A percentile compares a stretch with the other conserved stretches of the same genome.
Evolutionary conservation across 2,329 filamentous ascomycete species (phyloP).

Genomic region (Pseudogymnoascus sp.): DNA sequence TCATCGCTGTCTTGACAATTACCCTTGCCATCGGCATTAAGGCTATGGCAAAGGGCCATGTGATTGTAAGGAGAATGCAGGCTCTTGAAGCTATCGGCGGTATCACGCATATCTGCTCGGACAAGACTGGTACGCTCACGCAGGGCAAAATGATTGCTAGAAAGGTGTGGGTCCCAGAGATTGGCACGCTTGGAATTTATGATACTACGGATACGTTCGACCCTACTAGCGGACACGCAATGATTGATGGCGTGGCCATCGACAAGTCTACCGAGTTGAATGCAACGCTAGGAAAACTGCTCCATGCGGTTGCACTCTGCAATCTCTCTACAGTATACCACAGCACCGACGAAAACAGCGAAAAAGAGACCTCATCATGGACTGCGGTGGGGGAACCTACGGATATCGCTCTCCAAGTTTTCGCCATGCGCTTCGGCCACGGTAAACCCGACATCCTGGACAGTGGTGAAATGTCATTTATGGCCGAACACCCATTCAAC

Average conservation of each 20-base stretch:
- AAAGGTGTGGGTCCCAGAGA: constrained; percentile 53
- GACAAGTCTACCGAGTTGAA: constrained; percentile 30
- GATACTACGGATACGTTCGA: constrained; percentile 53
- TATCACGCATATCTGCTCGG: constrained; percentile 64
- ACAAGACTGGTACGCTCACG: constrained; percentile 63
- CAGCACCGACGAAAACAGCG: constrained; percentile 16
- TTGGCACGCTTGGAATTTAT: constrained; percentile 45
- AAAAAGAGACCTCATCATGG: constrained; percentile 42
- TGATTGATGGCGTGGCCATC: constrained; percentile 36
- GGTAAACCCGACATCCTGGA: constrained; percentile 44
- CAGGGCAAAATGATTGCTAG: constrained; percentile 60
- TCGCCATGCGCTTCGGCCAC: constrained; percentile 63
- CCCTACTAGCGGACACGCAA: constrained; percentile 48
- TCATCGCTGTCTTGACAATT: constrained; percentile 64
- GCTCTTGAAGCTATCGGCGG: constrained; percentile 61
- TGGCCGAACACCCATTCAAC: constrained; percentile 66
- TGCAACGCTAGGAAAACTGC: constrained; percentile 29
- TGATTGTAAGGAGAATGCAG: constrained; percentile 58
- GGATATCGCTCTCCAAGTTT: constrained; percentile 67
- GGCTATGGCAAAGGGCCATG: constrained; percentile 56
- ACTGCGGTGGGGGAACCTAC: constrained; percentile 60
- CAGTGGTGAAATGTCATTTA: constrained; percentile 37
- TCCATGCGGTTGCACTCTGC: constrained; percentile 51
- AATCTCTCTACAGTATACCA: constrained; percentile 44
- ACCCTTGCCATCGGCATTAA: constrained; percentile 62